These are phyloP conservation scores for Penicillium dipodomyicola DNA, from an alignment of 495 filamentous ascomycete species.

Conservation along the genomic window DNA sequence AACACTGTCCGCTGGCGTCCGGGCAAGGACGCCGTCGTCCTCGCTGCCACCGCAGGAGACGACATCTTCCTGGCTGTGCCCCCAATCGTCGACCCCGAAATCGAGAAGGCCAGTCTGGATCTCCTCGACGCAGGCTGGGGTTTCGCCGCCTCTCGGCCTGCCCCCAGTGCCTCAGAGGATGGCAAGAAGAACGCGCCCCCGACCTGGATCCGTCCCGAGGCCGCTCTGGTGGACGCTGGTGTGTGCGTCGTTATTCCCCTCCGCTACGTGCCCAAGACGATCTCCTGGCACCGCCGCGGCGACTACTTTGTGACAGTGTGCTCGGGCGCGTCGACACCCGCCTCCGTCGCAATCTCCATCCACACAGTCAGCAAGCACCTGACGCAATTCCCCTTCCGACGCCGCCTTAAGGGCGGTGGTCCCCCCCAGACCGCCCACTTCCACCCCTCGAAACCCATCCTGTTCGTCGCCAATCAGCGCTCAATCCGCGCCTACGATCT, in stretches of 20 bases:
- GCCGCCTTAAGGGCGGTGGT: constrained; percentile 69
- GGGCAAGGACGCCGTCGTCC: constrained; percentile 71
- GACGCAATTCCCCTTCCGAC: constrained; percentile 88
- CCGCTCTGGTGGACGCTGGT: constrained; percentile 70
- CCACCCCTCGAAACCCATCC: constrained; percentile 87
- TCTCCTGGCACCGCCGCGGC: constrained; percentile 90
- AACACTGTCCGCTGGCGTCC: constrained; percentile 90
- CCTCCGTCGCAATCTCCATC: constrained; percentile 75
- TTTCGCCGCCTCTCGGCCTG: constrained; percentile 69
- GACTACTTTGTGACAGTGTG: constrained; percentile 94
- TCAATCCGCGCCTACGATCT: constrained; percentile 91
- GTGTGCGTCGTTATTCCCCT: constrained; percentile 76
- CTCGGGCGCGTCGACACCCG: constrained; percentile 65
- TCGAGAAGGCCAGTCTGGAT: constrained; percentile 69
- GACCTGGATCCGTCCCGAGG: constrained; percentile 77
- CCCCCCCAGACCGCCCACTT: constrained; percentile 87
- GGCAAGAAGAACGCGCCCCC: constrained; percentile 70
- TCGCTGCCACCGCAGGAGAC: constrained; percentile 81
- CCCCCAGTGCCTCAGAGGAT: constrained; percentile 55
- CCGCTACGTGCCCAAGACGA: constrained; percentile 80
- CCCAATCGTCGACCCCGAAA: constrained; percentile 64
- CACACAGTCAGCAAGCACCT: constrained; percentile 93
- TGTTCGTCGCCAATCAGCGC: constrained; percentile 94
- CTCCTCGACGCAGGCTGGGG: constrained; percentile 85
- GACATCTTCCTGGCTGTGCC: constrained; percentile 82